Evolutionary conservation across 1,139 yeast species (phyloP), one percentile per base, ranked within the genome.

Genomic region (Pichia sp.): DNA sequence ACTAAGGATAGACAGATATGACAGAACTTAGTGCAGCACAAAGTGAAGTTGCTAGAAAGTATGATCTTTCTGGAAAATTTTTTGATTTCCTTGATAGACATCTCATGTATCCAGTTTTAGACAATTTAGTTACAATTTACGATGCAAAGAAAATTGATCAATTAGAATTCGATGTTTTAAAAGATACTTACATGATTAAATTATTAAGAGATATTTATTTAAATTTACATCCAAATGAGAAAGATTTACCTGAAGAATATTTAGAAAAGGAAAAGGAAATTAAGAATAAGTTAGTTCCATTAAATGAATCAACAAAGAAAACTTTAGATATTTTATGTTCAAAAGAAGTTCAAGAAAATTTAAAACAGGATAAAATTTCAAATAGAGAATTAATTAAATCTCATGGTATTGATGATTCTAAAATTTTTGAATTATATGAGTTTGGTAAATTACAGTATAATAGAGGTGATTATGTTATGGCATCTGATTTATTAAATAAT

Each of bases 381-480:
- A 77, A 77, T 58, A 65, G 73, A 56, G 67, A 67, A 43, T 58
- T 78, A 43, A 67, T 70, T 46, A 62, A 63, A 43, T 63, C 66
- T 39, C 70, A 74, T 55, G 68, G 68, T 22, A 64, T 76, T 52
- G 69, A 74, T 25, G 72, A 71, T 47, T 70, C 67, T n/a, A 69
- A 71, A 57, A 74, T 78, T 50, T 64, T 72, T 52, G 71, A 68
- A 48, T 62, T 78, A 37, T 78, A 74, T 59, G 71, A 74, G 51
- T 74, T 70, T 58, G 83, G 82, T 42, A 77, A 76, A 58, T 69
- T 75, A 55, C 80, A 76, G 59, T 78, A 75, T 62, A 74, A 75
- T 62, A 69, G 78, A 57, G 83, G 83, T 52, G 76, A 76, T 55
- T 78, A 77, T 60, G 72, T 67, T 41, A 69, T 73, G 63, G 80